Base-by-base conservation (phyloP, 345 rosid genomes). In the Triadica sebifera region DNA sequence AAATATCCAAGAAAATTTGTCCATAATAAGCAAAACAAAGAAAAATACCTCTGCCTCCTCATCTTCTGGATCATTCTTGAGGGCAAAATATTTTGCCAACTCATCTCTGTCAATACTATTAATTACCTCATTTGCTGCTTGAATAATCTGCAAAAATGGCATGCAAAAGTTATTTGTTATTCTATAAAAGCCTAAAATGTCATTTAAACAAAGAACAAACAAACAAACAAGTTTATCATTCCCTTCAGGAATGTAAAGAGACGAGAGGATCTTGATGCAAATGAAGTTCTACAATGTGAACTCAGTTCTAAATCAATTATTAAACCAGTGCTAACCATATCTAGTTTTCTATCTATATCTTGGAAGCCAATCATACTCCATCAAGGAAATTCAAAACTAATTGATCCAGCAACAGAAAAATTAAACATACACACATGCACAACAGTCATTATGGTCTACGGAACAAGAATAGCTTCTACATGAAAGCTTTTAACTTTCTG, bases 21-120 rank as follows among this genome's bases (percentile, higher is more conserved):
- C 15, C 47, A 39, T 56, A 39, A 29, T 7, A 50, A 24, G 8
- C 22, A 4, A 60, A 10, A 64, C 22, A 43, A 17, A 39, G 49
- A 6, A 41, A 68, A 65, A 56, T 49, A 57, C 99, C 94, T 95
- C 92, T 74, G 92, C 88, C 46, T 91, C 98, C 57, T 88, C 97
- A 71, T 95, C 99, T 77, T 95, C 98, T 49, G 94, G 96, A 74
- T 93, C 99, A 85, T 66, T 81, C 86, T 86, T 95, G 67, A 86
- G 81, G 43, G 85, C 82, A 80, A 89, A 86, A 81, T 75, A 88
- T 74, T 81, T 93, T 73, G 89, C 91, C 75, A 95, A 74, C 80
- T 95, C 96, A 34, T 91, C 97, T 78, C 51, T 79, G 81, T 93
- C 89, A 71, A 93, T 86, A 80, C 98, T 95, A 75, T 82, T 72